These are phyloP conservation scores for Trametes gibbosa DNA, from an alignment of 768 basidiomycete species.

Conservation along the genomic window DNA sequence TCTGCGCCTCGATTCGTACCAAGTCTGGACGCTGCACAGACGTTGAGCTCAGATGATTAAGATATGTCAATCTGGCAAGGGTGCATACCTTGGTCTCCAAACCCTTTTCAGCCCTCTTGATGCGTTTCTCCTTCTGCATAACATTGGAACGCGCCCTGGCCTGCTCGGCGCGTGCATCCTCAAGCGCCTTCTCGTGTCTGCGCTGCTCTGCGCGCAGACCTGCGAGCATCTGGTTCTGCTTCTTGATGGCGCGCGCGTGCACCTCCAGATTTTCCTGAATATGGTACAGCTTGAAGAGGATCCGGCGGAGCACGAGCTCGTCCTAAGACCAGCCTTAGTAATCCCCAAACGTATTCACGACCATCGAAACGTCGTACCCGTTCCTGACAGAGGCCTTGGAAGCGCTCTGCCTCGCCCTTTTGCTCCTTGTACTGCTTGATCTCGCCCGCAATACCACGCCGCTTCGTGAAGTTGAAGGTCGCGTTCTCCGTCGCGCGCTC, in stretches of 20 bases:
- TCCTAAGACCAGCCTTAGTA: conserved; percentile 46
- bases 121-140: conserved; percentile 79
- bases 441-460: conserved; percentile 90
- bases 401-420: conserved; percentile 87
- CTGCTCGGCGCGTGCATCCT: conserved; percentile 73
- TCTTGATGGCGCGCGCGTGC: conserved; percentile 66
- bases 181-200: conserved; percentile 66
- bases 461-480: conserved; percentile 91
- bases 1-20: conserved; percentile 80
- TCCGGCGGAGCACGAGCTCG: conserved; percentile 73
- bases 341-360: not conserved
- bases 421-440: conserved; percentile 98
- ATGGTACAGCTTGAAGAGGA: conserved; percentile 87
- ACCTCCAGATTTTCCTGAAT: conserved; percentile 80
- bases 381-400: conserved; percentile 74
- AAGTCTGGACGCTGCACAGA: conserved; percentile 75
- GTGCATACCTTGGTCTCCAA: conserved; percentile 70
- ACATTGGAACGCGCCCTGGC: conserved; percentile 73
- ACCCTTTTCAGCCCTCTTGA: conserved; percentile 89
- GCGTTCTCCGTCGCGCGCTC: conserved; percentile 92
- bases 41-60: not conserved
- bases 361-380: conserved; percentile 45
- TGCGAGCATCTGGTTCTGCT: conserved; percentile 68
- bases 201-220: conserved; percentile 69
- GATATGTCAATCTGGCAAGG: conserved; percentile 18